Conservation (phyloP, 1,139 yeast species). For the Geotrichum reessii region DNA sequence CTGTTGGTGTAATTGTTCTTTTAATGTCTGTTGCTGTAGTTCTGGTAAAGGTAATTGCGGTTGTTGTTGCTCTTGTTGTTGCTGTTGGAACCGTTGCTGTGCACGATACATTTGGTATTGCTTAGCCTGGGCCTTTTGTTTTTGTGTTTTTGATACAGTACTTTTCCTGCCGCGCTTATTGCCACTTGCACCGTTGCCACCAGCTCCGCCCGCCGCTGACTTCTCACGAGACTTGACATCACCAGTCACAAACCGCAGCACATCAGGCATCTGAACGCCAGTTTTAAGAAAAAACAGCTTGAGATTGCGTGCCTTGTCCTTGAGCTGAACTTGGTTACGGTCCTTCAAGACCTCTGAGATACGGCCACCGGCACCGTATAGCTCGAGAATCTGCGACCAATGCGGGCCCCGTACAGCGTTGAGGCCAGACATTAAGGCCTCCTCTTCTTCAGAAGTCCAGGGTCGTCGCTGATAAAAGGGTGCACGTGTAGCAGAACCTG, state of each 20-base stretch:
- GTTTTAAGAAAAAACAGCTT: constrained; percentile 71
- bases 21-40: constrained; percentile 1
- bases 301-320: constrained; percentile 95
- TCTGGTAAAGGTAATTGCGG: no score
- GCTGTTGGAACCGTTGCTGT: constrained; percentile 1
- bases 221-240: constrained; percentile 54
- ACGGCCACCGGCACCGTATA: constrained; percentile 89
- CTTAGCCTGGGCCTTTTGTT: constrained; percentile 5
- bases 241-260: constrained; percentile 79
- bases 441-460: constrained; percentile 89
- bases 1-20: background rate
- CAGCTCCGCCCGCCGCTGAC: constrained; percentile 6
- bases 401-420: constrained; percentile 76
- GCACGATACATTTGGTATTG: constrained; percentile 1
- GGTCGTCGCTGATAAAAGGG: constrained; percentile 47
- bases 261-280: constrained; percentile 59
- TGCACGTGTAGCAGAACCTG: constrained; percentile 11
- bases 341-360: constrained; percentile 77
- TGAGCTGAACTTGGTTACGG: constrained; percentile 82
- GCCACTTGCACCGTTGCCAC: constrained; percentile 16
- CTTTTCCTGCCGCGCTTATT: constrained; percentile 8
- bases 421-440: constrained; percentile 73
- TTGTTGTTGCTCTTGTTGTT: background rate
- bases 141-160: constrained; percentile 2
- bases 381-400: constrained; percentile 84